Conservation (phyloP, 192 early-diverging fungal genomes). For the Podila horticola region DNA sequence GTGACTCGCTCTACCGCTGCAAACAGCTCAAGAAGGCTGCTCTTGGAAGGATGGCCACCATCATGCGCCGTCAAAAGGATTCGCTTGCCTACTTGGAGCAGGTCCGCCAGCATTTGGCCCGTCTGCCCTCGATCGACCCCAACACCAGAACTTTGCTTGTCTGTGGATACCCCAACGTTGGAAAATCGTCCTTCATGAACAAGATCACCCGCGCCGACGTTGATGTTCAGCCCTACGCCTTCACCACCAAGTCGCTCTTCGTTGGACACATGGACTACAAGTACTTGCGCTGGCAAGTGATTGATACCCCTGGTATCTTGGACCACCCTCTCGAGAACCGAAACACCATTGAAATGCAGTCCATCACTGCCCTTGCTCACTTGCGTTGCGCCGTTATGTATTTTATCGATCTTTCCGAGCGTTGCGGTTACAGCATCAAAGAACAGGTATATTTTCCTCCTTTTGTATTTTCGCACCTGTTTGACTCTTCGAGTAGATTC, state of each 20-base stretch:
- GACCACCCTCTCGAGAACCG: slow-evolving; percentile 99
- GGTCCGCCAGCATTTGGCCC: slow-evolving; percentile 98
- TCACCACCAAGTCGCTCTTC: slow-evolving; percentile 99
- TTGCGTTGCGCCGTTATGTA: slow-evolving; percentile 95
- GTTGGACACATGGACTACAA: slow-evolving; percentile 99
- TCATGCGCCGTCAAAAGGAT: slow-evolving; percentile 99
- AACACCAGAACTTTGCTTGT: slow-evolving; percentile 99
- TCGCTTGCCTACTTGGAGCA: slow-evolving; percentile 96
- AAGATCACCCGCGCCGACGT: slow-evolving; percentile 99
- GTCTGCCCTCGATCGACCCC: slow-evolving; percentile 99
- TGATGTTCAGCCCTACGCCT: slow-evolving; percentile 99
- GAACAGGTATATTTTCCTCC: slow-evolving; percentile 72
- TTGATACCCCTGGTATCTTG: slow-evolving; percentile 99
- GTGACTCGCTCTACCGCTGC: slow-evolving; percentile 98
- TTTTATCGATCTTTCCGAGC: slow-evolving; percentile 98
- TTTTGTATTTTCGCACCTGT: neutral
- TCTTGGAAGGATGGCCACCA: slow-evolving; percentile 98
- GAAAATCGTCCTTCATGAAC: slow-evolving; percentile 98
- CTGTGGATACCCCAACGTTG: slow-evolving; percentile 99
- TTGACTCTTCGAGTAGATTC: neutral
- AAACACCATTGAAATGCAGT: slow-evolving; percentile 99
- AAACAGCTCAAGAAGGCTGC: slow-evolving; percentile 99
- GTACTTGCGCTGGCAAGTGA: slow-evolving; percentile 99
- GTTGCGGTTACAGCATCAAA: slow-evolving; percentile 96
- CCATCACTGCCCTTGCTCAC: slow-evolving; percentile 98